A percentile compares a stretch with the other conserved stretches of the same genome.
phyloP scores from a whole-genome alignment of 2,329 filamentous ascomycete species.

The Trichophyton mentagrophytes region DNA sequence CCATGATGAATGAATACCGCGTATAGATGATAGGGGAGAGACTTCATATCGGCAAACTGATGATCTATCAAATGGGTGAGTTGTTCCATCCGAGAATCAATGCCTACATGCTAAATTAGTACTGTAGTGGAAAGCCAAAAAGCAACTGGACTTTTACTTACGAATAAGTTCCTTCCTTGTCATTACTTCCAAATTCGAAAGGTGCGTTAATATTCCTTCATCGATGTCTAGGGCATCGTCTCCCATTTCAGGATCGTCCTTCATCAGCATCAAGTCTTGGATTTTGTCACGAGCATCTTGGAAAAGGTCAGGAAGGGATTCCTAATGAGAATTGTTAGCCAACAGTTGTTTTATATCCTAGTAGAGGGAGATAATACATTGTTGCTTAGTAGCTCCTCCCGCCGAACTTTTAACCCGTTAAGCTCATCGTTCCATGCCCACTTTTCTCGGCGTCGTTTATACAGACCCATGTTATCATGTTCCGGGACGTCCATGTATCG shows the following conservation, averaged over 20 bases:
- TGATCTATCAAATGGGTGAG: slow-evolving; percentile 39
- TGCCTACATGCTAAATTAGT: slow-evolving; percentile 9
- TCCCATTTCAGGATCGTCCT: slow-evolving; percentile 19
- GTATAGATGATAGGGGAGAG: slow-evolving; percentile 68
- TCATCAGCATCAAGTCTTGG: slow-evolving; percentile 28
- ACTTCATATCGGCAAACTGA: slow-evolving; percentile 51
- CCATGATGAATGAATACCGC: slow-evolving; percentile 83
- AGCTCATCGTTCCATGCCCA: slow-evolving; percentile 60
- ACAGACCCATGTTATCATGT: slow-evolving; percentile 50
- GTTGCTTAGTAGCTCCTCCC: slow-evolving; percentile 31
- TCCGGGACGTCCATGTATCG: slow-evolving; percentile 60
- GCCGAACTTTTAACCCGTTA: slow-evolving; percentile 39
- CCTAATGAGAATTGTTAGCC: slow-evolving; percentile 13
- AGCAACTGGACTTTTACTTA: slow-evolving; percentile 16
- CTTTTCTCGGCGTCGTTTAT: slow-evolving; percentile 50
- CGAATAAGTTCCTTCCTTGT: slow-evolving; percentile 37
- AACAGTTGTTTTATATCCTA: background rate
- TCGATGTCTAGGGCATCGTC: slow-evolving; percentile 35
- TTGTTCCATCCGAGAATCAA: slow-evolving; percentile 33
- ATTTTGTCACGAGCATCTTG: slow-evolving; percentile 32
- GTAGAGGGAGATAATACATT: slow-evolving; percentile 12
- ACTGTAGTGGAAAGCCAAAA: background rate
- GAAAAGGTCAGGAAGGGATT: slow-evolving; percentile 23
- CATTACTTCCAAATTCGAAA: slow-evolving; percentile 35
- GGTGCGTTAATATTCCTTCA: slow-evolving; percentile 26